Evolutionary conservation across 139 green algal genomes (phyloP), one percentile per base, ranked within the genome.

Genomic region (Micractinium conductrix): DNA sequence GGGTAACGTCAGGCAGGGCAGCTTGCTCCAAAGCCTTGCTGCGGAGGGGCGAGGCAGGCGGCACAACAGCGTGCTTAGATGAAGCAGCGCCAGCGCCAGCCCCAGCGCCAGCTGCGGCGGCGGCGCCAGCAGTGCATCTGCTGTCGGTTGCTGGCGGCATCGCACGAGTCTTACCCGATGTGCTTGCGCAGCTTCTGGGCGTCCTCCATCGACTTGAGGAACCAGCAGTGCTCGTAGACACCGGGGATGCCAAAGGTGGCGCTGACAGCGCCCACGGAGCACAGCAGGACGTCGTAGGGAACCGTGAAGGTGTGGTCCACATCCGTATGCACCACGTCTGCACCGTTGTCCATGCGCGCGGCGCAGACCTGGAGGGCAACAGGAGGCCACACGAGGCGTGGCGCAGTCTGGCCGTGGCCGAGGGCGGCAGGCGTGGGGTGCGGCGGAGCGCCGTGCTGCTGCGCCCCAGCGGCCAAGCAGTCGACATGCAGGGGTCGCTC

Each of bases 161-260:
- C n/a, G n/a, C n/a, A n/a, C n/a, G n/a, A n/a, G n/a, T n/a, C n/a
- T n/a, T 30, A 38, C 38, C 81, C 87, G 78, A 92, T 86, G 78
- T 83, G 86, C 37, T 70, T 35, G 40, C 89, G 65, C 50, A 92
- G 75, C 40, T 35, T 48, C 44, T 86, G 78, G 50, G 89, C 89
- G 38, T 89, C 75, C 38, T 42, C 73, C 35, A 92, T 82, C 68
- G 86, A 83, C 71, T 94, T 94, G 62, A 95, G 79, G 84, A 94
- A 94, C 79, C 91, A 86, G 81, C 83, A 89, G 80, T 95, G 78
- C 78, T 95, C 91, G 33, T 87, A 43, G 40, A 94, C 91, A 2
- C 92, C 92, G 0, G 87, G 87, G 28, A 87, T 87, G 45, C 87
- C 85, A 74, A 95, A 95, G 30, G 91, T 94, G 83, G 93, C 93